These are phyloP conservation scores for Lepiota subincarnata DNA, from an alignment of 768 basidiomycete species.

Conservation along the genomic window DNA sequence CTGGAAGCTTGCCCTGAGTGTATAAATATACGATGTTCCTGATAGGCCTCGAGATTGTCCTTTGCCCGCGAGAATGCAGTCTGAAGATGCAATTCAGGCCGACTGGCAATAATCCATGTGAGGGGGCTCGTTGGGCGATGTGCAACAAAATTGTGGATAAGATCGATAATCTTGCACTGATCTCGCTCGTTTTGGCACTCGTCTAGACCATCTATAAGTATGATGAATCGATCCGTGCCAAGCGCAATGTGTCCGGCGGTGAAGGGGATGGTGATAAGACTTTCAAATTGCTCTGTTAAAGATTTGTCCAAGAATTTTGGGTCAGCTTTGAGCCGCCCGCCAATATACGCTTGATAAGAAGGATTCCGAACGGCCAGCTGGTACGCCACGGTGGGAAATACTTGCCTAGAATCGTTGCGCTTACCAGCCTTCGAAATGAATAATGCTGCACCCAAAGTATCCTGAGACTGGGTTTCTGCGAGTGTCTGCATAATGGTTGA, in stretches of 20 bases:
- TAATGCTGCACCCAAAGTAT: neutral
- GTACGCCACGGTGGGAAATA: neutral
- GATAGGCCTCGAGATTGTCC: neutral
- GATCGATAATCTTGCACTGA: neutral
- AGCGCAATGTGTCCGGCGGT: neutral
- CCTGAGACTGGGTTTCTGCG: neutral
- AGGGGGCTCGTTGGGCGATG: neutral
- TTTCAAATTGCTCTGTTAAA: neutral
- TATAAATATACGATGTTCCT: neutral
- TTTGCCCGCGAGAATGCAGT: neutral
- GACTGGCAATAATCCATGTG: neutral
- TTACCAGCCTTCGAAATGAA: neutral
- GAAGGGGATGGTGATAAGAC: neutral
- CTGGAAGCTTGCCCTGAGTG: neutral
- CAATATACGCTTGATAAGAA: neutral
- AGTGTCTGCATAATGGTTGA: conserved; percentile 8
- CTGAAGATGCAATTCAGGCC: neutral
- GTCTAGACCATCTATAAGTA: neutral
- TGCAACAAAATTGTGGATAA: neutral
- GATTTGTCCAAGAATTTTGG: neutral
- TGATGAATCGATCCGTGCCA: neutral
- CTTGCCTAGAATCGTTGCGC: neutral
- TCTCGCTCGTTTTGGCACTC: neutral
- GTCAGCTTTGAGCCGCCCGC: neutral
- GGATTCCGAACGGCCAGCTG: neutral